These are phyloP conservation scores for Poronia punctata DNA, from an alignment of 495 filamentous ascomycete species.

Conservation along the genomic window DNA sequence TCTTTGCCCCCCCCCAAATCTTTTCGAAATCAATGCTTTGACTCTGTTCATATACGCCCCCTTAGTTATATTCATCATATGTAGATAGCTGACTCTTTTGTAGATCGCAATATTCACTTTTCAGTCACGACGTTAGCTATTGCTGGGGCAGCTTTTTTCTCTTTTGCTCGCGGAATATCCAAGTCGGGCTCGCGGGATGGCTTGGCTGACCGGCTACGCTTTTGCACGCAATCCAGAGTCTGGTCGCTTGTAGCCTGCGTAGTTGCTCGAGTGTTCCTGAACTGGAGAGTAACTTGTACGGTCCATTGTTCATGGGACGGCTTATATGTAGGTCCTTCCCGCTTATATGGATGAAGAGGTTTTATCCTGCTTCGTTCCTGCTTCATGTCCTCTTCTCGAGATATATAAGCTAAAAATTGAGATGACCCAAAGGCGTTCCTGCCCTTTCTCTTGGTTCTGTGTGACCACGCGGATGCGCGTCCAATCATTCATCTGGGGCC, in stretches of 20 bases:
- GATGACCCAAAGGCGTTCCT: conserved; percentile 14
- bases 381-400: not conserved
- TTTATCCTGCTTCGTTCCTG: not conserved
- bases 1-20: no score
- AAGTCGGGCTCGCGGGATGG: conserved; percentile 3
- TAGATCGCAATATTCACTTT: conserved; percentile 23
- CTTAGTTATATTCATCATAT: no score
- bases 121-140: conserved; percentile 17
- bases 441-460: conserved; percentile 16
- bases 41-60: no score
- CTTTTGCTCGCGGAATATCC: conserved; percentile 12
- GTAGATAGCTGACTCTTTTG: no score
- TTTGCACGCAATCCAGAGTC: conserved; percentile 7
- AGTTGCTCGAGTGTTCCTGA: conserved; percentile 15
- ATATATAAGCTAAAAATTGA: not conserved
- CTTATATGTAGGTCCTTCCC: conserved; percentile 19
- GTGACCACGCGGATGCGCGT: conserved; percentile 11
- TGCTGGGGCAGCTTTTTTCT: conserved; percentile 12
- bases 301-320: conserved; percentile 28
- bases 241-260: conserved; percentile 17
- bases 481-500: conserved; percentile 12
- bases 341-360: not conserved
- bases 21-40: no score
- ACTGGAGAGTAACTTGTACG: conserved; percentile 20
- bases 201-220: conserved; percentile 10